These are phyloP conservation scores for Termitomyces eurrhizus DNA, from an alignment of 768 basidiomycete species.

Conservation along the genomic window DNA sequence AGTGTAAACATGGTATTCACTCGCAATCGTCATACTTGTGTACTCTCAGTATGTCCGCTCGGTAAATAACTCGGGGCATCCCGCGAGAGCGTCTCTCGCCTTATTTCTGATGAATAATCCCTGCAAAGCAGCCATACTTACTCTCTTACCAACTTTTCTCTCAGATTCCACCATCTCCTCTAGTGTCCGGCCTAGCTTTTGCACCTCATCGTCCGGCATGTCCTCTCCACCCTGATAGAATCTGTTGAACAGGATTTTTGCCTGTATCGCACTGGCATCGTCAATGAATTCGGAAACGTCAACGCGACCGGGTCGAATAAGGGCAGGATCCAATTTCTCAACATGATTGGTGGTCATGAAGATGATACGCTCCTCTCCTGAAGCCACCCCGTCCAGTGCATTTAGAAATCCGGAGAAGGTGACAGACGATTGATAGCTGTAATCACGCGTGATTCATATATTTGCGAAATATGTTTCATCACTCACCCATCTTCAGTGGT, in stretches of 20 bases:
- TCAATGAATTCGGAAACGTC: constrained; percentile 82
- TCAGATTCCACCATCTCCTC: constrained; percentile 51
- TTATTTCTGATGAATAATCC: constrained; percentile 86
- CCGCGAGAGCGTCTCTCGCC: constrained; percentile 50
- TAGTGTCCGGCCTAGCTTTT: constrained; percentile 48
- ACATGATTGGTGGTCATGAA: constrained; percentile 99
- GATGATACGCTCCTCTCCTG: constrained; percentile 95
- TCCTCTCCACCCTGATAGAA: constrained; percentile 68
- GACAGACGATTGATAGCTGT: constrained; percentile 88
- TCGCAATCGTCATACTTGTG: constrained; percentile 11
- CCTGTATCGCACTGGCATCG: constrained; percentile 83
- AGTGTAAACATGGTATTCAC: constrained; percentile 9
- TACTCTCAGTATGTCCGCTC: constrained; percentile 19
- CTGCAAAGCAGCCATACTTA: constrained; percentile 97
- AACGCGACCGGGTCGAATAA: constrained; percentile 94
- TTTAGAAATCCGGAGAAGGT: constrained; percentile 98
- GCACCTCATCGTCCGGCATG: constrained; percentile 30
- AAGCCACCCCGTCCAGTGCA: constrained; percentile 95
- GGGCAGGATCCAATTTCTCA: constrained; percentile 84
- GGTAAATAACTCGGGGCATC: constrained; percentile 43
- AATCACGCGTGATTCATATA: neutral
- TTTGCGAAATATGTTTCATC: neutral
- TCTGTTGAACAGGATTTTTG: constrained; percentile 67
- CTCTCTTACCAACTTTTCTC: constrained; percentile 45
- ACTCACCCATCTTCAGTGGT: constrained; percentile 89